Conservation (phyloP, 768 basidiomycete species). For the Phylloporus sp. region DNA sequence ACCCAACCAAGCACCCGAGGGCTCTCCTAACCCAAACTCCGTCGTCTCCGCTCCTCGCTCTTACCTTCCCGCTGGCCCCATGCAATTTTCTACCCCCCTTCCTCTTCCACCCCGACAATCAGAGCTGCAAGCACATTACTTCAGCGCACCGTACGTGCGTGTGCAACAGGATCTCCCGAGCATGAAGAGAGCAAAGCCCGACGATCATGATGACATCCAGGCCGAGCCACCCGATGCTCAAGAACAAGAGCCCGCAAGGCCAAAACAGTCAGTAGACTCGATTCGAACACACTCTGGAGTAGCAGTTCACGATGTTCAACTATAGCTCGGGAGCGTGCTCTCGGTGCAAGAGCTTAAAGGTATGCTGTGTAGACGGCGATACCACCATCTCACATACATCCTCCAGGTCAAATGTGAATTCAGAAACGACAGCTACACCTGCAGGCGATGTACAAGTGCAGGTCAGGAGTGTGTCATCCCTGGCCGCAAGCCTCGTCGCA, state of each 20-base stretch:
- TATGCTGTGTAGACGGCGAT: constrained; percentile 10
- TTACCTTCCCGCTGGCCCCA: constrained; percentile 22
- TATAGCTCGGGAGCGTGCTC: constrained; percentile 56
- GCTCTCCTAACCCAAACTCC: constrained; percentile 7
- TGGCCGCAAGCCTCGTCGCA: constrained; percentile 76
- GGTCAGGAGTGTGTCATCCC: constrained; percentile 73
- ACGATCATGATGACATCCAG: constrained; percentile 15
- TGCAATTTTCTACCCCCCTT: constrained; percentile 30
- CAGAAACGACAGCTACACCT: constrained; percentile 63
- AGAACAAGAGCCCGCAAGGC: constrained; percentile 18
- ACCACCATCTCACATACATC: background rate
- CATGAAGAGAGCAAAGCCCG: constrained; percentile 22
- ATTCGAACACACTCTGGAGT: background rate
- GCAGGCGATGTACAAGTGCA: constrained; percentile 67
- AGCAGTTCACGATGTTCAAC: constrained; percentile 2
- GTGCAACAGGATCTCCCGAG: constrained; percentile 3
- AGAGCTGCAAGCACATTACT: constrained; percentile 26
- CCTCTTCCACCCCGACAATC: constrained; percentile 27
- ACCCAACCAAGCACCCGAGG: constrained; percentile 11
- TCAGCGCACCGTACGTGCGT: constrained; percentile 6
- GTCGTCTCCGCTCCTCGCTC: constrained; percentile 8
- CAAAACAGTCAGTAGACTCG: constrained; percentile 20
- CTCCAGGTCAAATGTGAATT: constrained; percentile 74
- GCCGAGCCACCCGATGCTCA: constrained; percentile 19
- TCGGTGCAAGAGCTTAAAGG: constrained; percentile 61